Conservation (phyloP, 2,329 filamentous ascomycete genomes). For the Tympanopsis confertula region DNA sequence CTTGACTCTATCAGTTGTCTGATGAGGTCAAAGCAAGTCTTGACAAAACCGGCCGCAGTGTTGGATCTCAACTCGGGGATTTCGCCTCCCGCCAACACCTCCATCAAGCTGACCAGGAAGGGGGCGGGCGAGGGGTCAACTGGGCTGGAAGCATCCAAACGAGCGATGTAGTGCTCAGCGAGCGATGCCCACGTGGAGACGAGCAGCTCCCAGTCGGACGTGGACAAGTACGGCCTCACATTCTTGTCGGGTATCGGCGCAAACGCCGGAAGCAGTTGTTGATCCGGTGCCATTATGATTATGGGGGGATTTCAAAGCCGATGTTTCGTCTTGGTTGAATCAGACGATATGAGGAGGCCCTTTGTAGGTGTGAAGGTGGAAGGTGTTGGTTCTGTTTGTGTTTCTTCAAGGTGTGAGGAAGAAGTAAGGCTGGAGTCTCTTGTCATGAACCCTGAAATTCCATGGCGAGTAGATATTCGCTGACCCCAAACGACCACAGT, state of each 20-base stretch:
- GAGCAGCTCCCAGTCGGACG: constrained; percentile 67
- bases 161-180: constrained; percentile 49
- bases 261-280: constrained; percentile 55
- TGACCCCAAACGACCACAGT: too few species aligned
- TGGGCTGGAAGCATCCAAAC: constrained; percentile 43
- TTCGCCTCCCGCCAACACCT: constrained; percentile 33
- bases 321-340: too few species aligned
- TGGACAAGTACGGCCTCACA: constrained; percentile 54
- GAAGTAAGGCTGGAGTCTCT: too few species aligned
- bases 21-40: constrained; percentile 51
- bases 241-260: constrained; percentile 63
- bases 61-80: constrained; percentile 21
- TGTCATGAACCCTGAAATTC: too few species aligned
- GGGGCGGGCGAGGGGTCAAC: constrained; percentile 41
- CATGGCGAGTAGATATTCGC: too few species aligned
- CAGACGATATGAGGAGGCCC: too few species aligned
- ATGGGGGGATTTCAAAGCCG: too few species aligned
- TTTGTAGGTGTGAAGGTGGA: too few species aligned
- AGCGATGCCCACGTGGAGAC: constrained; percentile 67
- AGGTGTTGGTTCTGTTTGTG: too few species aligned
- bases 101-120: constrained; percentile 60
- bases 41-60: constrained; percentile 34
- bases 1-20: constrained; percentile 38
- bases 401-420: too few species aligned
- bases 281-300: constrained; percentile 18